Percentiles rank a stretch among this genome's conserved stretches.
Evolutionary conservation across 805 yeast species (phyloP).

Genomic region (Cephaloascus albidus): DNA sequence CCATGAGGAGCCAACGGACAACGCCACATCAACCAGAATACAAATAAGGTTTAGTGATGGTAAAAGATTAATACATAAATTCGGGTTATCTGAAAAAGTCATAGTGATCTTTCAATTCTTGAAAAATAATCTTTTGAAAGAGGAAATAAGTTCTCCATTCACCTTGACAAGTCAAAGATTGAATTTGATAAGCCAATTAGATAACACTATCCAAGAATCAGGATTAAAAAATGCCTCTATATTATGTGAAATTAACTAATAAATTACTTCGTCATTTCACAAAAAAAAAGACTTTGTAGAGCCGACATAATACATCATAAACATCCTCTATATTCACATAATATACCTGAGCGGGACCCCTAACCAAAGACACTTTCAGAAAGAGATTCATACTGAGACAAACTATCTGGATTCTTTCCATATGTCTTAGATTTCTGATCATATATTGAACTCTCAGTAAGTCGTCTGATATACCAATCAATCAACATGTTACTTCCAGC

Average conservation of each 20-base stretch:
- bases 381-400: too few relatives aligned
- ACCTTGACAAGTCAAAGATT: constrained; percentile 49
- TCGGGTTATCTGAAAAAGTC: constrained; percentile 51
- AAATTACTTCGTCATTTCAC: not conserved
- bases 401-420: too few relatives aligned
- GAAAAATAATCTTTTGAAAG: constrained; percentile 45
- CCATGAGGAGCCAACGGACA: constrained; percentile 56
- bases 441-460: too few relatives aligned
- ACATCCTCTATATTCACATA: not conserved
- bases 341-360: not conserved
- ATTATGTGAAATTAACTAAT: constrained; percentile 39
- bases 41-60: constrained; percentile 90
- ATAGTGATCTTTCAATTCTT: constrained; percentile 52
- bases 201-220: constrained; percentile 56
- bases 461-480: too few relatives aligned
- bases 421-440: too few relatives aligned
- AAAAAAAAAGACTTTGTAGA: not conserved
- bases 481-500: too few relatives aligned
- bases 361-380: too few relatives aligned
- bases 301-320: not conserved
- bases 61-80: constrained; percentile 66
- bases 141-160: constrained; percentile 34
- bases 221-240: constrained; percentile 79
- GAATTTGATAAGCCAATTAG: constrained; percentile 44
- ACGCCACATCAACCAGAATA: constrained; percentile 48